Base-by-base conservation (phyloP, 2,329 filamentous ascomycete genomes). In the Claviceps spartinae region DNA sequence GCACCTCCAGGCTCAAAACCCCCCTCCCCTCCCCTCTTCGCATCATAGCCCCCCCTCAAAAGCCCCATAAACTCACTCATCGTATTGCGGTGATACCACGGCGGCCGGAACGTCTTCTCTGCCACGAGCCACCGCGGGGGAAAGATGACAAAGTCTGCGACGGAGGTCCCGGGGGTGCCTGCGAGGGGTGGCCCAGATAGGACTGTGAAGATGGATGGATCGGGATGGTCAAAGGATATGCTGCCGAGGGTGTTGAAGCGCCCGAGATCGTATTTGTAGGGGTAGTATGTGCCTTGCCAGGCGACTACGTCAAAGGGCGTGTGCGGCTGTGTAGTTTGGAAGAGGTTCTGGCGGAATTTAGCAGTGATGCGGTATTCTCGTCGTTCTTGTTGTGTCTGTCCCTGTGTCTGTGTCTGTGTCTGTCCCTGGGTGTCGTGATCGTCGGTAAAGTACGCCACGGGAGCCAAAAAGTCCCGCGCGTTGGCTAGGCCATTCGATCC, bases 241-340 rank as follows among this genome's bases (percentile, higher is more conserved):
- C 75, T 81, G 37, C 86, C 86, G 37, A 90, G 82, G 44, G 79
- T 80, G 64, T 82, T 85, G 72, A 88, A 90, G 22, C 84, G 80
- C 16, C 83, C 84, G 1, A 91, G 74, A 61, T 90, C 86, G 68
- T 90, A 91, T 66, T 90, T 91, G 73, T 82, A 88, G 0, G 86
- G 86, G 56, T 85, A 83, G 69, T 86, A 89, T 58, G 81, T 86
- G 44, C 86, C 86, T 62, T 90, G 86, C 85, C 86, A 90, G 4
- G 82, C 84, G 2, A 88, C 86, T 0, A 90, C 79, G 62, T 91
- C 85, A 59, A 89, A 91, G 0, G 86, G 86, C 0, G 81, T 83
- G 65, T 89, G 86, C 9, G 73, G 67, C 67, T 89, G 86, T 44
- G 62, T 70, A 11, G 82, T 80, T 20, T 69, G 67, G 67, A 85